These are phyloP conservation scores for Fraxinus americana DNA, from an alignment of 257 asterid genomes.

Conservation along the genomic window DNA sequence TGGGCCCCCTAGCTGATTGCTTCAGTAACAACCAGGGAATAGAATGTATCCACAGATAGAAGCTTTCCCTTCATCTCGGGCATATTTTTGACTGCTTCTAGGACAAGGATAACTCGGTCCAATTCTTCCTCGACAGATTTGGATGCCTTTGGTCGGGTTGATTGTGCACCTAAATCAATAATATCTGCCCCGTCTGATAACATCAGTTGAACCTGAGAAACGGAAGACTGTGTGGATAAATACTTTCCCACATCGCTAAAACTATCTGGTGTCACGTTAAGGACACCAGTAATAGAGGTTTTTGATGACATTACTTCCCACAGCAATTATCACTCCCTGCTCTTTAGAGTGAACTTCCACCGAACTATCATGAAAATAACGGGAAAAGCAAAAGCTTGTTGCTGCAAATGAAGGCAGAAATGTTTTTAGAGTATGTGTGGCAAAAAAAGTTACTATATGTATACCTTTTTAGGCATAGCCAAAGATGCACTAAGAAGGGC, in stretches of 20 bases:
- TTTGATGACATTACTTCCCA: constrained; percentile 86
- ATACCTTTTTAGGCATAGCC: not conserved
- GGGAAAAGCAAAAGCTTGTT: constrained; percentile 43
- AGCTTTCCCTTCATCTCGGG: constrained; percentile 84
- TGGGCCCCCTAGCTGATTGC: constrained; percentile 76
- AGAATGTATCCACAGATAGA: constrained; percentile 78
- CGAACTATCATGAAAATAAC: constrained; percentile 39
- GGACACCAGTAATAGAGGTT: constrained; percentile 80
- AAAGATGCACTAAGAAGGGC: not conserved
- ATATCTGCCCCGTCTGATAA: constrained; percentile 76
- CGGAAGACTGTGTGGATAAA: constrained; percentile 54
- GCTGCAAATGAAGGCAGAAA: constrained; percentile 27
- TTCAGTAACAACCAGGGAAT: constrained; percentile 76
- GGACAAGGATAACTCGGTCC: constrained; percentile 71
- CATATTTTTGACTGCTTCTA: constrained; percentile 65
- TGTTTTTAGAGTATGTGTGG: not conserved
- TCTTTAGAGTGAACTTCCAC: constrained; percentile 74
- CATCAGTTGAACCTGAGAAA: constrained; percentile 64
- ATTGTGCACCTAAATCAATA: constrained; percentile 91
- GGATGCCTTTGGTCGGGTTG: constrained; percentile 86
- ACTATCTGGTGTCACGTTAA: constrained; percentile 89
- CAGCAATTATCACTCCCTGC: constrained; percentile 81
- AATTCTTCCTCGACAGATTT: constrained; percentile 75
- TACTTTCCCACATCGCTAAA: constrained; percentile 92
- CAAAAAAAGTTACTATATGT: not conserved